A percentile compares a stretch with the other conserved stretches of the same genome.
These are phyloP conservation scores for Dendrobium huoshanense DNA, from an alignment of 106 monocot genomes.

Conservation along the genomic window DNA sequence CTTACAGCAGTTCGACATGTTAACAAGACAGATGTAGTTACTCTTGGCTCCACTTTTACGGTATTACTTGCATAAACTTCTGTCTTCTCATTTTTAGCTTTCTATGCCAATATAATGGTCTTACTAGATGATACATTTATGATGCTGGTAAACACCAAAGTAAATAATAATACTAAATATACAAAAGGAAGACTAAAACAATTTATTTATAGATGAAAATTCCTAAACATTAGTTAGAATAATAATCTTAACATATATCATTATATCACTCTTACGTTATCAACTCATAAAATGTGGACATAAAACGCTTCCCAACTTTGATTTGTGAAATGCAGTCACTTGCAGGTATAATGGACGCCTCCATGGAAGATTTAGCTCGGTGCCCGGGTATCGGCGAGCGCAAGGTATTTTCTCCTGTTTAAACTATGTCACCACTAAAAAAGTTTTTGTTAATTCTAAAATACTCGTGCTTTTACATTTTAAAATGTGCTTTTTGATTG, in stretches of 20 bases:
- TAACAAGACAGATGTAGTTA: conserved; percentile 83
- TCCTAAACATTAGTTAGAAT: background rate
- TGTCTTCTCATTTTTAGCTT: background rate
- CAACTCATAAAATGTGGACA: background rate
- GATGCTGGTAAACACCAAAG: background rate
- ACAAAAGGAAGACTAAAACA: background rate
- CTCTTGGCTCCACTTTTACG: conserved; percentile 87
- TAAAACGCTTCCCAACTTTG: background rate
- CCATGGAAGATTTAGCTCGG: conserved; percentile 93
- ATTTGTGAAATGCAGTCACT: conserved; percentile 62
- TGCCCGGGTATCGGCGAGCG: conserved; percentile 95
- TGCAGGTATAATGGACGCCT: conserved; percentile 79
- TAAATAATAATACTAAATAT: background rate
- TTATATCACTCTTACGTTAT: background rate
- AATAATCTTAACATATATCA: background rate
- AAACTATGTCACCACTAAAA: background rate
- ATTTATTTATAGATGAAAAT: background rate
- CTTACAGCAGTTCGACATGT: conserved; percentile 82
- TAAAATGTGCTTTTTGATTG: background rate
- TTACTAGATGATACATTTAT: background rate
- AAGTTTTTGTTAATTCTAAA: background rate
- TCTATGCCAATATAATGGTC: background rate
- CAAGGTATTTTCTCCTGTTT: conserved; percentile 42
- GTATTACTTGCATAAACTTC: conserved; percentile 20
- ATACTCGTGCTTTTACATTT: background rate